phyloP scores from a whole-genome alignment of 73 alveolate species.

The Uronychia binucleata region DNA sequence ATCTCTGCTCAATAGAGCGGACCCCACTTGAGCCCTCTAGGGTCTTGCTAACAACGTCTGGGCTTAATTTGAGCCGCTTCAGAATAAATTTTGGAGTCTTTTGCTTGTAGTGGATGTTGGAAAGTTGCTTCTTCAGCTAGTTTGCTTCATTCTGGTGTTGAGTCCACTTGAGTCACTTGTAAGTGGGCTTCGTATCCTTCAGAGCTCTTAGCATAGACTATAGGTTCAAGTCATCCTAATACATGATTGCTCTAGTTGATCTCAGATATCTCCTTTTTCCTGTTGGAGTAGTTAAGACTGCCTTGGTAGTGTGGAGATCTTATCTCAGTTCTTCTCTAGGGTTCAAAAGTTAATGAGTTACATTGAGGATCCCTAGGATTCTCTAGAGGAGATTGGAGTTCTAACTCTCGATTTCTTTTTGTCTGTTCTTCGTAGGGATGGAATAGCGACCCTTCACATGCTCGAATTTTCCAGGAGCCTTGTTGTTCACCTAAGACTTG shows the following conservation, averaged over 20 bases:
- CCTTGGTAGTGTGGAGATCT: background rate
- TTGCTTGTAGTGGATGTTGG: background rate
- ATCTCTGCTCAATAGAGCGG: no score
- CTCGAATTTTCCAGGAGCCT: background rate
- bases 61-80: background rate
- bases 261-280: background rate
- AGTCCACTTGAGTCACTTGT: background rate
- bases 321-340: background rate
- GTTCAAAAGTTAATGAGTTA: background rate
- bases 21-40: no score
- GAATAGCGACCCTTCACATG: background rate
- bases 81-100: background rate
- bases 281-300: background rate
- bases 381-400: background rate
- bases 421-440: background rate
- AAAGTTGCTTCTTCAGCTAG: background rate
- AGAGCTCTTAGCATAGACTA: background rate
- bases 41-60: no score
- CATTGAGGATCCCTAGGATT: background rate
- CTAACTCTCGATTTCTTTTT: background rate
- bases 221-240: no score
- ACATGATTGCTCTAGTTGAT: background rate
- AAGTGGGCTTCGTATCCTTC: background rate
- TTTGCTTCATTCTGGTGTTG: no score
- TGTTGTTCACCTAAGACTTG: background rate